phyloP scores from a whole-genome alignment of 2,329 filamentous ascomycete genomes.

The Scytalidium lignicola region DNA sequence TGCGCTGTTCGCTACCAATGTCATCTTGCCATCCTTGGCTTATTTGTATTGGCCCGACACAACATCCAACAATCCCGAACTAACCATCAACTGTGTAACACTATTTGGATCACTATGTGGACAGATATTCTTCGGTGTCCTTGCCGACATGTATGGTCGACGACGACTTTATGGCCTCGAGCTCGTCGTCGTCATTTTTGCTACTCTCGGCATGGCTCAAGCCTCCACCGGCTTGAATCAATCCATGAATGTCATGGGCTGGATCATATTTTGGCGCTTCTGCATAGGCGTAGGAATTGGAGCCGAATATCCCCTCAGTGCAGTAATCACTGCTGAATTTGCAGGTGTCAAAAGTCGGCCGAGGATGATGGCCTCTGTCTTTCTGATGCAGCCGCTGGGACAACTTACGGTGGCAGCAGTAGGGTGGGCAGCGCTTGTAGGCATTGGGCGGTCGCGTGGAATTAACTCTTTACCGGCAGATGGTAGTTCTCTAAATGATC shows the following conservation, averaged over 20 bases:
- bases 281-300: slow-evolving; percentile 72
- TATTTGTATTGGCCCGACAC: slow-evolving; percentile 42
- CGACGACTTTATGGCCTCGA: slow-evolving; percentile 77
- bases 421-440: slow-evolving; percentile 60
- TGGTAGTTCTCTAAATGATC: slow-evolving; percentile 23
- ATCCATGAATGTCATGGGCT: slow-evolving; percentile 42
- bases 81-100: slow-evolving; percentile 40
- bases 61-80: slow-evolving; percentile 28
- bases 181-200: slow-evolving; percentile 40
- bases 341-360: slow-evolving; percentile 74
- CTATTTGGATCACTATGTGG: slow-evolving; percentile 38
- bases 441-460: slow-evolving; percentile 47
- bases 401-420: slow-evolving; percentile 66
- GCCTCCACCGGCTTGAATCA: slow-evolving; percentile 33
- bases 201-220: slow-evolving; percentile 41
- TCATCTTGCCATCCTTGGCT: slow-evolving; percentile 42
- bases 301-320: slow-evolving; percentile 72
- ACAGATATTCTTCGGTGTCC: slow-evolving; percentile 62
- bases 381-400: slow-evolving; percentile 76
- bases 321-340: slow-evolving; percentile 71
- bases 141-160: slow-evolving; percentile 69
- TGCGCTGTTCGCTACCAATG: slow-evolving; percentile 43
- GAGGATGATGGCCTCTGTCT: slow-evolving; percentile 75
- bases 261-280: slow-evolving; percentile 65
- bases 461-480: slow-evolving; percentile 25